Evolutionary conservation across 148 eudicot genomes (phyloP), one percentile per base, ranked within the genome.

Genomic region (Dianthus caryophyllus): DNA sequence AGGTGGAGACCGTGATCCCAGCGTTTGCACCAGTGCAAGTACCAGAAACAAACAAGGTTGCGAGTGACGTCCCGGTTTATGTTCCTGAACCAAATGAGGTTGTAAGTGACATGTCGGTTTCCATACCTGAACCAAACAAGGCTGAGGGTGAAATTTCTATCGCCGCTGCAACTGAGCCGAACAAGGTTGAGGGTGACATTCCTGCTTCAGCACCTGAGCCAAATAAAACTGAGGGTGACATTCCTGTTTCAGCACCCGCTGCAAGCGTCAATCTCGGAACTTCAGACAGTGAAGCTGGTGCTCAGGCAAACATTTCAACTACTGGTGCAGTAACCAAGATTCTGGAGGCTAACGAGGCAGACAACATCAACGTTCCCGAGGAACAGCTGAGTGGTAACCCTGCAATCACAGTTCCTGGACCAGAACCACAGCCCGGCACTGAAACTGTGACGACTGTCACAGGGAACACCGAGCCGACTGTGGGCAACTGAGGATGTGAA

Each of bases 351-450:
- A 62, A 68, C 49, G 17, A 43, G 22, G 39, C 53, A 5, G 68
- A 53, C 36, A 53, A 53, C 54, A 54, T 10, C 77, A 61, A 9
- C 43, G 9, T 8, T 13, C 30, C 57, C 11, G 48, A 16, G 8
- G 54, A 14, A 50, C 67, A 66, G 61, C 55, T 20, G 20, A 66
- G 65, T 74, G 54, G 21, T 48, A 62, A 54, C 49, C 44, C 75
- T 4, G 36, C 47, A 31, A 20, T 26, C 11, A 15, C 54, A 17
- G 39, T 30, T 65, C 33, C 72, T 30, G 77, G 12, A 49, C 71
- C 31, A 13, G 59, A 69, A 60, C 25, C 26, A 17, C 47, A 60
- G 33, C 6, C 33, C 16, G 25, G 26, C 26, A 20, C 26, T 60
- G 64, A 36, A 60, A 60, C 12, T n/a, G 26, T 21, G 24, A n/a